A percentile compares a stretch with the other conserved stretches of the same genome.
Evolutionary conservation across 2,329 filamentous ascomycete genomes (phyloP).

Genomic region (Paraphaeosphaeria minitans): DNA sequence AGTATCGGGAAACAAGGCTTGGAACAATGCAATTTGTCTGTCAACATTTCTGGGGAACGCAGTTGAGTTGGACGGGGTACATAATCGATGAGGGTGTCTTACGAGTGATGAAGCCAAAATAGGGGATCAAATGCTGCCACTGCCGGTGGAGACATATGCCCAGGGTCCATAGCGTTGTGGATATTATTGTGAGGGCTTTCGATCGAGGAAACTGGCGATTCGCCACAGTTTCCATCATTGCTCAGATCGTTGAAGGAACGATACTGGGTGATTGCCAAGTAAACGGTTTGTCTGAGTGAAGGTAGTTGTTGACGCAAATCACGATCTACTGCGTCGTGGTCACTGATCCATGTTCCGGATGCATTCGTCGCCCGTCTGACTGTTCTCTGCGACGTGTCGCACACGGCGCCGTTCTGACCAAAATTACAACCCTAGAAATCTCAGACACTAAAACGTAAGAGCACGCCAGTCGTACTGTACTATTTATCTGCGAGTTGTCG

Average conservation of each 20-base stretch:
- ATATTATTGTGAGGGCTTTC: constrained; percentile 23
- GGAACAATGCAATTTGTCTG: constrained; percentile 71
- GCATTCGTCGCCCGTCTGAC: not conserved
- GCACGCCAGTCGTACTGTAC: not conserved
- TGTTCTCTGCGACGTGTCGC: not conserved
- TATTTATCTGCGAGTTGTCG: constrained; percentile 53
- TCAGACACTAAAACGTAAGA: not conserved
- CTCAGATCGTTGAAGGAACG: constrained; percentile 19
- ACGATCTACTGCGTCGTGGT: not conserved
- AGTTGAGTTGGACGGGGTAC: not conserved
- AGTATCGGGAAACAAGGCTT: constrained; percentile 54
- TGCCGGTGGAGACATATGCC: constrained; percentile 70
- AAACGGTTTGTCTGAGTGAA: not conserved
- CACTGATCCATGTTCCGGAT: not conserved
- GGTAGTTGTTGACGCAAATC: not conserved
- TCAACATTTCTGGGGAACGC: constrained; percentile 18
- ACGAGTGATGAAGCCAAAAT: constrained; percentile 59
- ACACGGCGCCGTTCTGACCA: not conserved
- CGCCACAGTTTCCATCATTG: constrained; percentile 13
- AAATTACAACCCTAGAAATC: constrained; percentile 47
- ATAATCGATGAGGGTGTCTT: not conserved
- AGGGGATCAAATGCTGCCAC: constrained; percentile 68
- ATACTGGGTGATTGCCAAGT: constrained; percentile 7
- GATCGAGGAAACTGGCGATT: constrained; percentile 8
- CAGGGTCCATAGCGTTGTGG: constrained; percentile 50